Evolutionary conservation across 2,329 filamentous ascomycete species (phyloP).

Genomic region (Microdochium trichocladiopsis): DNA sequence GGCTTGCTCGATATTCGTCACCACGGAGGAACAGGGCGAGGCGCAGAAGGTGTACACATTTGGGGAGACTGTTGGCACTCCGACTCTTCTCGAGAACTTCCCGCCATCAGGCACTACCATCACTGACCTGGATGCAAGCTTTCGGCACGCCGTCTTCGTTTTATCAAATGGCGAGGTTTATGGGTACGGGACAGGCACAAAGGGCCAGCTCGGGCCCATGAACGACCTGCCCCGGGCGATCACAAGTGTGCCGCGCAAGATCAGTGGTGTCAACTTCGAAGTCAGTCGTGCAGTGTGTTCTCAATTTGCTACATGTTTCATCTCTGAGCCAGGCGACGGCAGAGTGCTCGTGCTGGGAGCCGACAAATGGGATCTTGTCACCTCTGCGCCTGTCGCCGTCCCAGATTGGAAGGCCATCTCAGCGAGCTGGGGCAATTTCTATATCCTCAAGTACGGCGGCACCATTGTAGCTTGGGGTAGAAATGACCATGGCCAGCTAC

Average conservation of each 20-base stretch:
- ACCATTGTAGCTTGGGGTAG: slow-evolving; percentile 70
- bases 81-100: slow-evolving; percentile 45
- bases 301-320: slow-evolving; percentile 76
- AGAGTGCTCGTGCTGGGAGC: slow-evolving; percentile 62
- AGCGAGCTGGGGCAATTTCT: slow-evolving; percentile 79
- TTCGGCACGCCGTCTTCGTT: slow-evolving; percentile 71
- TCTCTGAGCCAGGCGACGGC: slow-evolving; percentile 48
- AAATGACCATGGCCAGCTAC: slow-evolving; percentile 76
- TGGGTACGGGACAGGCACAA: slow-evolving; percentile 83
- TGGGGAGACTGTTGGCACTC: slow-evolving; percentile 66
- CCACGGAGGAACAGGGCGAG: slow-evolving; percentile 32
- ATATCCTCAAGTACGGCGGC: slow-evolving; percentile 57
- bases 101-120: slow-evolving; percentile 54
- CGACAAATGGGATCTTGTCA: slow-evolving; percentile 64
- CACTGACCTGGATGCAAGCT: slow-evolving; percentile 61
- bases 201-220: slow-evolving; percentile 69
- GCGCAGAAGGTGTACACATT: slow-evolving; percentile 51
- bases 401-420: slow-evolving; percentile 60
- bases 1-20: slow-evolving; percentile 63
- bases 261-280: slow-evolving; percentile 53
- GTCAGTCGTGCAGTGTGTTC: slow-evolving; percentile 67
- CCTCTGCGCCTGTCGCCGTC: slow-evolving; percentile 44
- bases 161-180: slow-evolving; percentile 70
- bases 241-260: slow-evolving; percentile 42
- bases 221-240: slow-evolving; percentile 21